phyloP scores from a whole-genome alignment of 495 filamentous ascomycete genomes.

The Pseudoneurospora amorphoporcata region DNA sequence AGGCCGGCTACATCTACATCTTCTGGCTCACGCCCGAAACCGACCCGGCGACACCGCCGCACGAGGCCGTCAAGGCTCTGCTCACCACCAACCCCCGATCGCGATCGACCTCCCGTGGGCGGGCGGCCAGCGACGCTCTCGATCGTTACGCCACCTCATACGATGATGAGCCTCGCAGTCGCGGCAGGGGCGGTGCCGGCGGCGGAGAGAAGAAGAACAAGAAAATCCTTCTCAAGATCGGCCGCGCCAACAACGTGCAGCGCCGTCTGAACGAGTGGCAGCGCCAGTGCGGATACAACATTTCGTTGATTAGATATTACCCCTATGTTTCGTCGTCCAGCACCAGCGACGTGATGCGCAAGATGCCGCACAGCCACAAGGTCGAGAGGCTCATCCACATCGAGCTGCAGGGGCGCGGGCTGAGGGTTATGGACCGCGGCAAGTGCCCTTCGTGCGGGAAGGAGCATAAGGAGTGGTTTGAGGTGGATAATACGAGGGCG shows the following conservation, averaged over 20 bases:
- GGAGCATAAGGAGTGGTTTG: conserved; percentile 94
- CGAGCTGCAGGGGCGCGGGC: conserved; percentile 62
- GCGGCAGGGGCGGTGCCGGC: conserved; percentile 5
- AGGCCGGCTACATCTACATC: conserved; percentile 93
- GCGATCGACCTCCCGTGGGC: conserved; percentile 32
- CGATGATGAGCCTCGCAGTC: conserved; percentile 7
- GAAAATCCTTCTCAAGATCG: conserved; percentile 81
- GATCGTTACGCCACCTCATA: conserved; percentile 37
- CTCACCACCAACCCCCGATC: conserved; percentile 34
- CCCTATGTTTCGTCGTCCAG: conserved; percentile 58
- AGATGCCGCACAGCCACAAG: conserved; percentile 77
- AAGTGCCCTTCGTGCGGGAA: conserved; percentile 72
- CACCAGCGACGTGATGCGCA: conserved; percentile 35
- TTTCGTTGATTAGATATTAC: conserved; percentile 84
- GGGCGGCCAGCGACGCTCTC: conserved; percentile 58
- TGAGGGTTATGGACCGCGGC: conserved; percentile 43
- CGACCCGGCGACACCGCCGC: conserved; percentile 38
- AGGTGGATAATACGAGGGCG: conserved; percentile 63
- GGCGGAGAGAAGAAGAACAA: conserved; percentile 12
- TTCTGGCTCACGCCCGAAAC: conserved; percentile 74
- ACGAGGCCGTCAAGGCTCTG: conserved; percentile 49
- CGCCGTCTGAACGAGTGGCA: conserved; percentile 86
- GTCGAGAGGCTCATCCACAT: conserved; percentile 88
- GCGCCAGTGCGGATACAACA: conserved; percentile 78
- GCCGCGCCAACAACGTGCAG: conserved; percentile 82